phyloP scores from a whole-genome alignment of 768 basidiomycete genomes.

The Obba rivulosa region DNA sequence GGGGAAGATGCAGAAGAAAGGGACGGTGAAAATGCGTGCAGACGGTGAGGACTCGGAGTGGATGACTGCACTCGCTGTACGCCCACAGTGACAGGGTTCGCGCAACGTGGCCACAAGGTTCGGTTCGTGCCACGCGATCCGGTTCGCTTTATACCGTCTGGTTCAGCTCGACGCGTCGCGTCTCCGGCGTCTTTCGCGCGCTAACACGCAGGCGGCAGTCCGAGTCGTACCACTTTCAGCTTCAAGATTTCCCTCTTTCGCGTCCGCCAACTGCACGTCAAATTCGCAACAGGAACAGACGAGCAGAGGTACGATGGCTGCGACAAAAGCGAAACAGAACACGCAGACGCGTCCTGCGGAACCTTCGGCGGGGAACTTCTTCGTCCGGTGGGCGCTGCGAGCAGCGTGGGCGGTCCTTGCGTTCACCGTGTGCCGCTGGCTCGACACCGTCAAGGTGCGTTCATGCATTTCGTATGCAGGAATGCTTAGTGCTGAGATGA shows the following conservation, averaged over 20 bases:
- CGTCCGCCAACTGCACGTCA: background rate
- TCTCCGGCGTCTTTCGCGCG: no score
- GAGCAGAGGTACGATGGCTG: conserved; percentile 1
- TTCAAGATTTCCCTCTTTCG: background rate
- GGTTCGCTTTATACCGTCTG: background rate
- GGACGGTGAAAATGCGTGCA: conserved; percentile 1
- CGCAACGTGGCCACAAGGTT: conserved; percentile 12
- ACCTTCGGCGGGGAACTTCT: background rate
- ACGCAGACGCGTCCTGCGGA: background rate
- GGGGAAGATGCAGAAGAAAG: background rate
- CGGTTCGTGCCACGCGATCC: background rate
- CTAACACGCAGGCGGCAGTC: background rate
- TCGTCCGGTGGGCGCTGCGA: conserved; percentile 30
- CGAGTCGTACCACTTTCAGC: background rate
- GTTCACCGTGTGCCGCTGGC: conserved; percentile 35
- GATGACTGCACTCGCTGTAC: conserved; percentile 5
- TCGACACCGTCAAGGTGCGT: conserved; percentile 63
- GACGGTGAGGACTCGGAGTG: background rate
- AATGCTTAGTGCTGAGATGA: background rate
- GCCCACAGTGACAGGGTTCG: background rate
- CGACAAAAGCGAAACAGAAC: conserved; percentile 5
- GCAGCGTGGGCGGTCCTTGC: conserved; percentile 15
- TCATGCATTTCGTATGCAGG: background rate
- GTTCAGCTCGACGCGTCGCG: no score
- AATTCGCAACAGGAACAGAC: no score